phyloP scores from a whole-genome alignment of 2,329 filamentous ascomycete species.

The Chaetomium globosum region DNA sequence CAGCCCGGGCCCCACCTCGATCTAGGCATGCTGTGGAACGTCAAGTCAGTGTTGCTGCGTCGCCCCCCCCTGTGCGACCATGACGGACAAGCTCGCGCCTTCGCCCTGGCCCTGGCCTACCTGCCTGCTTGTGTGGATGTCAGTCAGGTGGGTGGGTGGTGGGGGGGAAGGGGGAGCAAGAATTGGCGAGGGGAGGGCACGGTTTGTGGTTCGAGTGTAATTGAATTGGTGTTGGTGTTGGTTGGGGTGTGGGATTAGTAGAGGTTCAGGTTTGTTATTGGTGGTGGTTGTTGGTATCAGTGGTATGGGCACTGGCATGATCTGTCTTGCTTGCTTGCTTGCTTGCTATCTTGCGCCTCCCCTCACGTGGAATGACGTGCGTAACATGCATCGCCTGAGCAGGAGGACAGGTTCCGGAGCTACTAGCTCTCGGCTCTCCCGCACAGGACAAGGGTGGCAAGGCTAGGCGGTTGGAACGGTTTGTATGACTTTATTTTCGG shows the following conservation, averaged over 20 bases:
- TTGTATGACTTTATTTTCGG: background rate
- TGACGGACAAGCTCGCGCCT: background rate
- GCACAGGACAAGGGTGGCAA: background rate
- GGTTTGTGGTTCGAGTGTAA: background rate
- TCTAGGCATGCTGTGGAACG: background rate
- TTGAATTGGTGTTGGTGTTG: background rate
- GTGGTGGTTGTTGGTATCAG: background rate
- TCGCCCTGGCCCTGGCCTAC: background rate
- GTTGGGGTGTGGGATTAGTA: background rate
- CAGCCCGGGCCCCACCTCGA: background rate
- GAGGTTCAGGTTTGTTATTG: background rate
- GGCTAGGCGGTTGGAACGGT: background rate
- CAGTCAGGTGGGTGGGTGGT: background rate
- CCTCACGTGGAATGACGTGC: background rate
- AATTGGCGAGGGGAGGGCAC: background rate
- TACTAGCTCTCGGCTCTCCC: background rate
- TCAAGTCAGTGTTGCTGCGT: background rate
- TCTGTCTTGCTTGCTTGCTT: background rate
- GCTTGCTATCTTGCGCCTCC: background rate
- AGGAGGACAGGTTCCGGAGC: background rate
- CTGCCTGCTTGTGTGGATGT: background rate
- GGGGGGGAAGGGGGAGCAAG: background rate
- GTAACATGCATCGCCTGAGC: constrained; percentile 4
- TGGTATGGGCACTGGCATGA: constrained; percentile 1
- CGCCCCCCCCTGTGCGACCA: background rate